These are phyloP conservation scores for Bonia amplexicaulis DNA, from an alignment of 176 grass and related monocot genomes.

Conservation along the genomic window DNA sequence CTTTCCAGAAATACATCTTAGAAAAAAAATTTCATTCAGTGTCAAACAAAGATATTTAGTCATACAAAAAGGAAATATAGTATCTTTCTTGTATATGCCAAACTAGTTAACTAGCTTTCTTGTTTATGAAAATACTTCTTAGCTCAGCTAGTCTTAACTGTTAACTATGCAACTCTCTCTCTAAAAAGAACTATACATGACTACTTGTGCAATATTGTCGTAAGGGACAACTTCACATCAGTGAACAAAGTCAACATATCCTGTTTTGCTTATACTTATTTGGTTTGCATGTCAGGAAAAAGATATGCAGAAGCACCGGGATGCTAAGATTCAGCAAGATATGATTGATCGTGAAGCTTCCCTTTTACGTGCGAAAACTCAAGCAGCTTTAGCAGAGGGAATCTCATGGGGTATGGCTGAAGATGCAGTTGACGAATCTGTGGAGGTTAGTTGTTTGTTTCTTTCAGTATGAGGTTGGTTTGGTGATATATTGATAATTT, in stretches of 20 bases:
- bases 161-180: not conserved
- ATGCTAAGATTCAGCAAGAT: slow-evolving; percentile 67
- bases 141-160: not conserved
- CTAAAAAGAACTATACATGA: not conserved
- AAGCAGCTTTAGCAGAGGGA: slow-evolving; percentile 85
- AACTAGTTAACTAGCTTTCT: not conserved
- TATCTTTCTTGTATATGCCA: not conserved
- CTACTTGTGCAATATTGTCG: not conserved
- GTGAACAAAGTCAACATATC: not conserved
- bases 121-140: not conserved
- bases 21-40: not conserved
- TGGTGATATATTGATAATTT: slow-evolving; percentile 10
- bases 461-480: not conserved
- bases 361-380: slow-evolving; percentile 69
- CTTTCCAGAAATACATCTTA: not conserved
- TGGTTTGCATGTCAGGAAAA: slow-evolving; percentile 57
- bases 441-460: slow-evolving; percentile 49
- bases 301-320: slow-evolving; percentile 75
- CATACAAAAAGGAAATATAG: not conserved
- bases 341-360: slow-evolving; percentile 83
- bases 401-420: slow-evolving; percentile 96
- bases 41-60: not conserved
- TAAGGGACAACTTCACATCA: not conserved
- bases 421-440: slow-evolving; percentile 77
- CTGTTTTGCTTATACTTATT: slow-evolving; percentile 22